phyloP scores from a whole-genome alignment of 768 basidiomycete genomes.

The Trametes maxima region DNA sequence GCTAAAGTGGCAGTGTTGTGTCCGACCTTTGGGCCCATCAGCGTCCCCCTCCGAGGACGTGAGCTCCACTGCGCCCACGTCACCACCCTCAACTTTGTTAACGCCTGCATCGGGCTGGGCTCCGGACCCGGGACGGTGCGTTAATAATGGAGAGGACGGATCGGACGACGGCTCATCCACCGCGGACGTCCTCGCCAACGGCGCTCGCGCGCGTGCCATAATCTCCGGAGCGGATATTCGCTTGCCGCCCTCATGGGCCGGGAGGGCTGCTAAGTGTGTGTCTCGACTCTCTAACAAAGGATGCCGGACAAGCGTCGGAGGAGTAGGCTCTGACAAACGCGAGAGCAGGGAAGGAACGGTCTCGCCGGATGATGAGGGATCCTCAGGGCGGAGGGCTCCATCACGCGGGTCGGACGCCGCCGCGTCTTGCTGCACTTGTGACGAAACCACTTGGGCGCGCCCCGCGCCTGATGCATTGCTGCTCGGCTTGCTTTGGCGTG shows the following conservation, averaged over 20 bases:
- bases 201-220: conserved; percentile 36
- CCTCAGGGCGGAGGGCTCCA: conserved; percentile 19
- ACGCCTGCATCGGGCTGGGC: not conserved
- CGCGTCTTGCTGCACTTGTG: conserved; percentile 7
- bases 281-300: conserved; percentile 26
- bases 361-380: conserved; percentile 3
- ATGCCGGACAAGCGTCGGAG: conserved; percentile 8
- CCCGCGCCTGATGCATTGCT: conserved; percentile 2
- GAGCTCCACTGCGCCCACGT: conserved; percentile 15
- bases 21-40: conserved; percentile 1
- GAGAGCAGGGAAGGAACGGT: conserved; percentile 27
- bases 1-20: conserved; percentile 4
- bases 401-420: not conserved
- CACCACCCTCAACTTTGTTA: not conserved
- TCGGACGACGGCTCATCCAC: conserved; percentile 19
- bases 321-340: conserved; percentile 32
- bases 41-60: conserved; percentile 14
- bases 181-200: conserved; percentile 20
- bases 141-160: conserved; percentile 1
- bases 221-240: conserved; percentile 26
- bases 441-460: not conserved
- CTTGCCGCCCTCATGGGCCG: conserved; percentile 1
- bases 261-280: conserved; percentile 5
- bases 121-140: conserved; percentile 16
- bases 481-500: not conserved